A percentile compares a stretch with the other conserved stretches of the same genome.
phyloP scores from a whole-genome alignment of 2,329 filamentous ascomycete species.

The Venturia oleaginea region DNA sequence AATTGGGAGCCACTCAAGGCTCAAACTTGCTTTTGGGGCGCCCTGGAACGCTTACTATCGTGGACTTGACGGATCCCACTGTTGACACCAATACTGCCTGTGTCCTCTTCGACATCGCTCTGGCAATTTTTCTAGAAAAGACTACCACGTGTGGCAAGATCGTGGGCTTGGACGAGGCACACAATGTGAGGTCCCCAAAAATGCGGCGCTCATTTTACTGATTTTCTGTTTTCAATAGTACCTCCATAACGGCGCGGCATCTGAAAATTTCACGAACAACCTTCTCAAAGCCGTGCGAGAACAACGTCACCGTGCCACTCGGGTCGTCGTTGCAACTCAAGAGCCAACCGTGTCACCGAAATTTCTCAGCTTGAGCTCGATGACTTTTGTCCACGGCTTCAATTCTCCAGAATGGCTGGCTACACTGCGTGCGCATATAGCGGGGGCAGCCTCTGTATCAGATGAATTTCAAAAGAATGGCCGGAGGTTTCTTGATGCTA shows the following conservation, averaged over 20 bases:
- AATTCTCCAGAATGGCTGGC: conserved; percentile 55
- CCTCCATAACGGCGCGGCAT: not conserved
- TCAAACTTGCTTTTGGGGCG: conserved; percentile 21
- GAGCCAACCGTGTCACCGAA: conserved; percentile 63
- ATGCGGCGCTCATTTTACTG: not conserved
- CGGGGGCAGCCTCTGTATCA: conserved; percentile 26
- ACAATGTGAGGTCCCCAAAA: conserved; percentile 45
- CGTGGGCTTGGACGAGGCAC: conserved; percentile 66
- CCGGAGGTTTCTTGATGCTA: conserved; percentile 19
- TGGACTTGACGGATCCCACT: conserved; percentile 67
- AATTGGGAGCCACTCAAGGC: not conserved
- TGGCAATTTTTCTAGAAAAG: conserved; percentile 57
- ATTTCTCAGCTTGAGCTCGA: conserved; percentile 60
- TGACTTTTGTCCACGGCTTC: conserved; percentile 67
- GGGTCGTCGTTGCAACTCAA: conserved; percentile 66
- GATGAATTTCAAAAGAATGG: not conserved
- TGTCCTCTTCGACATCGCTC: conserved; percentile 61
- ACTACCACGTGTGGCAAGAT: conserved; percentile 42
- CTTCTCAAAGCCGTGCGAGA: conserved; percentile 25
- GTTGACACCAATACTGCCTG: conserved; percentile 59
- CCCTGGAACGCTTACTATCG: conserved; percentile 50
- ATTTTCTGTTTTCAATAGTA: not conserved
- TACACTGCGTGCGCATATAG: conserved; percentile 38
- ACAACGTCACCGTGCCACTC: conserved; percentile 59
- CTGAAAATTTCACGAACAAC: conserved; percentile 8